Percentiles rank a stretch among this genome's conserved stretches.
phyloP scores from a whole-genome alignment of 306 rosid species.

The Glycine soja region DNA sequence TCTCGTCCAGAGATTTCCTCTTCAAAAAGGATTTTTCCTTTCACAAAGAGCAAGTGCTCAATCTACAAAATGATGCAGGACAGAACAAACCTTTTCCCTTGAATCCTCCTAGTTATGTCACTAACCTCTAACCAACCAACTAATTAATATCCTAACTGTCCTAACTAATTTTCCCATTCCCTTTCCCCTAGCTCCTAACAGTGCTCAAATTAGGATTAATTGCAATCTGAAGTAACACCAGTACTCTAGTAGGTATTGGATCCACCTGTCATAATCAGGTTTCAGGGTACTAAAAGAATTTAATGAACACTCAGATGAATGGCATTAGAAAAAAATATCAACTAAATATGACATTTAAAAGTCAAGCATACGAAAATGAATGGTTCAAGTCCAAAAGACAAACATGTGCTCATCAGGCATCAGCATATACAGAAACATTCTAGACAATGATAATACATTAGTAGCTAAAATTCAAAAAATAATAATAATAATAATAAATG shows the following conservation, averaged over 20 bases:
- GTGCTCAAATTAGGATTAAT: too few species aligned
- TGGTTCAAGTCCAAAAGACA: slow-evolving; percentile 22
- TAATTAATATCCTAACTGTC: neutral
- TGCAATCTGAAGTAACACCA: neutral
- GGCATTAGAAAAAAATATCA: slow-evolving; percentile 28
- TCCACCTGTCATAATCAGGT: slow-evolving; percentile 16
- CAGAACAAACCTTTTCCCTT: neutral
- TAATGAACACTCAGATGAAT: slow-evolving; percentile 23
- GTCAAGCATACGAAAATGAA: slow-evolving; percentile 24
- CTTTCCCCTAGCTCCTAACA: neutral
- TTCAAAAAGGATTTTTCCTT: neutral
- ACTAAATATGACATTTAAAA: neutral
- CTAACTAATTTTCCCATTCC: neutral
- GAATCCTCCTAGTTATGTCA: neutral
- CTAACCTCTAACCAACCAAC: neutral
- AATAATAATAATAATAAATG: neutral
- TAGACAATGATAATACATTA: neutral
- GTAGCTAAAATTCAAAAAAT: slow-evolving; percentile 9
- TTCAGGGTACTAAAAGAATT: slow-evolving; percentile 5
- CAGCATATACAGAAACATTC: slow-evolving; percentile 29
- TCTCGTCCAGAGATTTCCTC: neutral
- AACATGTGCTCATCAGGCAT: neutral
- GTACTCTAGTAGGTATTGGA: neutral
- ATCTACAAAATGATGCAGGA: slow-evolving; percentile 5
- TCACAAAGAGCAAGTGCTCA: neutral